These are phyloP conservation scores for Pleurotus ostreatus DNA, from an alignment of 768 basidiomycete species.

Conservation along the genomic window DNA sequence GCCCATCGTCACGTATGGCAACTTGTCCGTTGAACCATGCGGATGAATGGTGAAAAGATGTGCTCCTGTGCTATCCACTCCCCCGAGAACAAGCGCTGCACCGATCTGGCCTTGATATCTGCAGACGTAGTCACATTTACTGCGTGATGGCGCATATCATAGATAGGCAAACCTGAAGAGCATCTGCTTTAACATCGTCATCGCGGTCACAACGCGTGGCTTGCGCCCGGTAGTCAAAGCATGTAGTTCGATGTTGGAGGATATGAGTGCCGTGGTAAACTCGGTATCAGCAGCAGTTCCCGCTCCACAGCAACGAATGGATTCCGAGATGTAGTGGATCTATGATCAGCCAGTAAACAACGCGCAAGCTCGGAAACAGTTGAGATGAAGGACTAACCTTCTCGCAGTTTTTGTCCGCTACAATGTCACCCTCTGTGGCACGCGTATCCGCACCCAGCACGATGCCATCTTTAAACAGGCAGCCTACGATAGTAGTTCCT, in stretches of 20 bases:
- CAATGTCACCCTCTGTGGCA: slow-evolving; percentile 90
- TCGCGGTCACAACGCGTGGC: slow-evolving; percentile 93
- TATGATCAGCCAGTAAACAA: slow-evolving; percentile 23
- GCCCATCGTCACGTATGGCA: slow-evolving; percentile 99
- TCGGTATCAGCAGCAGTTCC: slow-evolving; percentile 99
- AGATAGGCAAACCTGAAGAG: slow-evolving; percentile 66
- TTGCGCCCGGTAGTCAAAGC: slow-evolving; percentile 86
- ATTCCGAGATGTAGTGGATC: slow-evolving; percentile 97
- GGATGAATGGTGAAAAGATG: slow-evolving; percentile 96
- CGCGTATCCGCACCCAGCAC: slow-evolving; percentile 95
- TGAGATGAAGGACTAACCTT: slow-evolving; percentile 56
- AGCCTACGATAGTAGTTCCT: slow-evolving; percentile 97
- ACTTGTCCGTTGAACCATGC: slow-evolving; percentile 97
- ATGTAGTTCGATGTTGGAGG: slow-evolving; percentile 94
- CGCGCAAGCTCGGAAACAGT: too few species aligned
- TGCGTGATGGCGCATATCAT: slow-evolving; percentile 10
- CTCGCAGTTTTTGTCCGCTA: slow-evolving; percentile 99
- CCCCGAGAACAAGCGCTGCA: slow-evolving; percentile 93
- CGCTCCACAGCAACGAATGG: slow-evolving; percentile 96
- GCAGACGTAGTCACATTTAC: not conserved
- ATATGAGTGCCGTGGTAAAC: slow-evolving; percentile 91
- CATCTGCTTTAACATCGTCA: slow-evolving; percentile 98
- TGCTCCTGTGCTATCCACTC: slow-evolving; percentile 91
- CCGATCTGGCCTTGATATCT: slow-evolving; percentile 94
- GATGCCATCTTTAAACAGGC: slow-evolving; percentile 88